Conservation (phyloP, 139 green algal genomes). For the Dunaliella sp. region DNA sequence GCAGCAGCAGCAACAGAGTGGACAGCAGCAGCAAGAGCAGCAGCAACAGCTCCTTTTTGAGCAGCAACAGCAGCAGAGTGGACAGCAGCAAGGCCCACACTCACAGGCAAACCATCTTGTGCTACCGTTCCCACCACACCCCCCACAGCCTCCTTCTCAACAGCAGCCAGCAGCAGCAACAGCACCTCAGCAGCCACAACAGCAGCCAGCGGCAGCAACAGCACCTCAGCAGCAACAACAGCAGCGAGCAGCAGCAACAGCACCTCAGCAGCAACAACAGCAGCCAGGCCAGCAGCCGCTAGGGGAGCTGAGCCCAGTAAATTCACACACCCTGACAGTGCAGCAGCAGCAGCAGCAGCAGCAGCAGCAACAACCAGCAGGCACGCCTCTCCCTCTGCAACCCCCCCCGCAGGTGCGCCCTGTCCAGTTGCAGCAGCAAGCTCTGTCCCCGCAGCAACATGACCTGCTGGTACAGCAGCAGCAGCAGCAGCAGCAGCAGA, state of each 20-base stretch:
- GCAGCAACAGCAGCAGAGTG: not conserved
- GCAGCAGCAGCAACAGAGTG: not conserved
- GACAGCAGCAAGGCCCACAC: no score
- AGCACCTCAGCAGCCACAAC: no score
- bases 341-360: not conserved
- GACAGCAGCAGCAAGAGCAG: no score
- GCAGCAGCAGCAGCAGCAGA: not conserved
- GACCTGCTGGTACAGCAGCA: no score
- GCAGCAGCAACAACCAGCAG: not conserved
- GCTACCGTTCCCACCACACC: no score
- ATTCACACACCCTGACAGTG: no score
- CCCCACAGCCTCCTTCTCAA: no score
- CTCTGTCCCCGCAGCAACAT: not conserved
- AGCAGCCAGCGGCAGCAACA: constrained; percentile 1
- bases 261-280: not conserved
- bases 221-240: not conserved
- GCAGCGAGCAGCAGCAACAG: no score
- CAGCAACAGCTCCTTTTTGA: no score
- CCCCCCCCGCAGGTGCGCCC: not conserved
- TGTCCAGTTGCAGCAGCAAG: not conserved
- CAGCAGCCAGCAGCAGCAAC: not conserved
- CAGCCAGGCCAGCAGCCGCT: not conserved
- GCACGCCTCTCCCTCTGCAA: not conserved
- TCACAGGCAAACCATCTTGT: no score
- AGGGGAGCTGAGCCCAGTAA: no score